Percentiles rank a stretch among this genome's conserved stretches.
These are phyloP conservation scores for Acarospora socialis DNA, from an alignment of 2,329 filamentous ascomycete genomes.

Conservation along the genomic window DNA sequence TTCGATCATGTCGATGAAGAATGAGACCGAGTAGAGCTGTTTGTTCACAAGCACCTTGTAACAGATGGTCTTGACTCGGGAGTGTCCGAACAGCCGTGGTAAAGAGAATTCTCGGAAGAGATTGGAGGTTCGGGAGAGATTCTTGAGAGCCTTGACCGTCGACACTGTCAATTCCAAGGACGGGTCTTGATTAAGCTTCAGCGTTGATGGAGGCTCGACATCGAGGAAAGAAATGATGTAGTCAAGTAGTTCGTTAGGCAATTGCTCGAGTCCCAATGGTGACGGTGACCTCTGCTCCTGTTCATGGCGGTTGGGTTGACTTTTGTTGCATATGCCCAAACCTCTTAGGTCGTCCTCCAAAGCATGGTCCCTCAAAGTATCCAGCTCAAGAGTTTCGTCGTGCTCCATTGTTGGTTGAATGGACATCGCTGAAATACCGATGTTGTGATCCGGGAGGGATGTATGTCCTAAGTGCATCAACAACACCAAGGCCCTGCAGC, in stretches of 20 bases:
- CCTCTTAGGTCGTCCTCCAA: no score
- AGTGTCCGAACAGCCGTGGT: conserved; percentile 44
- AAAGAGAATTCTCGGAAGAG: conserved; percentile 39
- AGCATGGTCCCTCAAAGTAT: no score
- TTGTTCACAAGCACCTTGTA: conserved; percentile 21
- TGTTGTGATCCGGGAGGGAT: no score
- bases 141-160: conserved; percentile 36
- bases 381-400: no score
- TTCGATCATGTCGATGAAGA: conserved; percentile 12
- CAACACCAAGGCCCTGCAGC: no score
- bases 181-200: conserved; percentile 37
- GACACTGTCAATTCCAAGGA: conserved; percentile 28
- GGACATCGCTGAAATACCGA: no score
- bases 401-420: no score
- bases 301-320: no score
- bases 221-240: conserved; percentile 44
- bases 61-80: conserved; percentile 25
- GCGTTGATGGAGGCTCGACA: conserved; percentile 33
- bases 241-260: conserved; percentile 46
- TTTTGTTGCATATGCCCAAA: no score
- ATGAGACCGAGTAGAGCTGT: not conserved
- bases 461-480: no score
- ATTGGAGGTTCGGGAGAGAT: conserved; percentile 38
- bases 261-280: no score
- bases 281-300: no score